Base-by-base conservation (phyloP, 2,329 filamentous ascomycete species). In the Arthrinium puccinioides region DNA sequence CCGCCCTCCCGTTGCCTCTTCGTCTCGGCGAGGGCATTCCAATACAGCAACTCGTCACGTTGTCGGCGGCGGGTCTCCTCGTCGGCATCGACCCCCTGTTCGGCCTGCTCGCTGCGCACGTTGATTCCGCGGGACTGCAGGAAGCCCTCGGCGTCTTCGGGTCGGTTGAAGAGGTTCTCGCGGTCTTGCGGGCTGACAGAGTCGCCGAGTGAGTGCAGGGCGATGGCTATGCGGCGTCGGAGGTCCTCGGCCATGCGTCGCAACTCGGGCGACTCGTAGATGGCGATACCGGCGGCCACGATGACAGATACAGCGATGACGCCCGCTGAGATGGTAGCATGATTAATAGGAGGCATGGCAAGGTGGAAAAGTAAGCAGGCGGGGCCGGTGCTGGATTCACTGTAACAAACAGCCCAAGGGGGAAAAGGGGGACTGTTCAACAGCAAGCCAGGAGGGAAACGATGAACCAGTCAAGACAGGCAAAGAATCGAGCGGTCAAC, bases 111-210 rank as follows among this genome's bases (percentile, higher is more conserved):
- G 15, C 56, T n/a, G 13, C 37, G 37, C 11, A 43, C 28, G 20
- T 43, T 61, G 19, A 57, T 41, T 7, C 62, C 61, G n/a, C 66
- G 61, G 8, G 74, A 76, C 47, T 70, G 60, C 39, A 79, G 52
- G 51, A 82, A 82, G 8, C 76, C 78, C 38, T 81, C 70, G 40
- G 77, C 77, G 55, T 82, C 78, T 53, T 82, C 78, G 36, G 78
- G 78, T 10, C 78, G 64, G 54, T 82, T 82, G 57, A 80, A 81
- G 20, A 73, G 59, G 39, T 78, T 78, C 46, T 74, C 62, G 21
- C 62, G 59, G 28, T 59, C 54, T 39, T 66, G 59, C 4, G 72
- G 67, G 32, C 66, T 62, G 55, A 79, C 69, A 46, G 66, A 68
- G 39, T 82, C 75, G 41, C 76, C 73, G 20, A 81, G 63, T 9